Base-by-base conservation (phyloP, 192 early-diverging fungal genomes). In the Coemansia sp. region DNA sequence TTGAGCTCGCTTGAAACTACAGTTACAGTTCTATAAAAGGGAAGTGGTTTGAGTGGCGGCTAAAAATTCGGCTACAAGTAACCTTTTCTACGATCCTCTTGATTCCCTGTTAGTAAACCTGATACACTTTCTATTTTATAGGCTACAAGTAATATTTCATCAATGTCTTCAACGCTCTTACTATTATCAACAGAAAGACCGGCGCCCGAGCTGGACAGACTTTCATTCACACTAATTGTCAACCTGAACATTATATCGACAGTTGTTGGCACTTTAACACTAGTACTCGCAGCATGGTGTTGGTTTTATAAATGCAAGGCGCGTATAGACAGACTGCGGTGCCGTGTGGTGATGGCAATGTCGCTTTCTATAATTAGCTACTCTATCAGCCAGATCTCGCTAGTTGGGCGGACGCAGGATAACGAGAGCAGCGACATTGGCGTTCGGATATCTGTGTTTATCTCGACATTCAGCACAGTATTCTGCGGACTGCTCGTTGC, bases 381-480 rank as follows among this genome's bases (percentile, higher is more conserved):
- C 33, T 62, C 70, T 12, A 33, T 58, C 9, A 48, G 62, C 18
- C 70, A 72, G 46, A 42, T 72, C 15, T 19, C 57, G 4, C 56
- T 72, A 12, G 14, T 42, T n/a, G 45, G 42, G 17, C 49, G 59
- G 19, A 9, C 59, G 3, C 34, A 9, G 12, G 18, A 49, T 13
- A 23, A 13, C 9, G 34, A 37, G 9, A 11, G 5, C 54, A 10
- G 41, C 30, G 22, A 18, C 33, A 30, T 51, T 1, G 23, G 30
- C 9, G 52, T 62, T 17, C 41, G 64, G 15, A 24, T 56, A 0
- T 18, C 33, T 7, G 30, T 59, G 33, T 62, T 72, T 50, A 21
- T 51, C 2, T 22, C 55, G 3, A 59, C 49, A 6, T 42, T 62
- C 3, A 55, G 55, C 18, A 12, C 48, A 2, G 60, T 72, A 34